These are phyloP conservation scores for Cystobasidiaceae sp. DNA, from an alignment of 1,284 basidiomycete species.

Conservation along the genomic window DNA sequence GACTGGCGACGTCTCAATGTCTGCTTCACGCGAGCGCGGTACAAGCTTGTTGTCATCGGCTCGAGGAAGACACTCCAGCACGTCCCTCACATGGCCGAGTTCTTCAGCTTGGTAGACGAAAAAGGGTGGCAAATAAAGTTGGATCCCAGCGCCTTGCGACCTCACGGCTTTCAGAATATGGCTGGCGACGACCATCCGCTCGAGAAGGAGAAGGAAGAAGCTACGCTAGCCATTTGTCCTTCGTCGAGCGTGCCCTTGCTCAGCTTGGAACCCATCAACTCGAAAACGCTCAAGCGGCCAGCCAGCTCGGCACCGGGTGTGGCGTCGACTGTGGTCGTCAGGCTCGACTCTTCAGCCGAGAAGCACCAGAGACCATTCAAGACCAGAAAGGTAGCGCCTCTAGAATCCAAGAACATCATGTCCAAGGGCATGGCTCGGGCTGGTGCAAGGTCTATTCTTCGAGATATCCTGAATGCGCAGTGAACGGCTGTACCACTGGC, in stretches of 20 bases:
- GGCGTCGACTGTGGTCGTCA: too few species aligned
- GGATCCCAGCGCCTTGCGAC: not conserved
- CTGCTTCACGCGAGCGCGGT: slow-evolving; percentile 84
- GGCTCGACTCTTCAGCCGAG: too few species aligned
- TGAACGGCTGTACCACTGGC: not conserved
- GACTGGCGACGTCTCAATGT: slow-evolving; percentile 97
- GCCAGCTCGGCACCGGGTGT: too few species aligned
- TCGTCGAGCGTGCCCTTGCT: too few species aligned
- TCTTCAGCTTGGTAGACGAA: slow-evolving; percentile 21
- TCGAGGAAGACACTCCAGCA: slow-evolving; percentile 64
- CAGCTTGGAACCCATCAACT: too few species aligned
- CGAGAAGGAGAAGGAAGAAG: not conserved
- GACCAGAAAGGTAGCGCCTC: too few species aligned
- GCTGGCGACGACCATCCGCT: not conserved
- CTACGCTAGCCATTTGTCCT: not conserved
- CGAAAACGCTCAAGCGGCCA: too few species aligned
- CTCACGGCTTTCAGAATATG: not conserved
- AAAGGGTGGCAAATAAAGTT: slow-evolving; percentile 14
- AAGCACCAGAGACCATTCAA: too few species aligned
- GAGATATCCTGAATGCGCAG: slow-evolving; percentile 12
- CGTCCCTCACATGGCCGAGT: slow-evolving; percentile 55
- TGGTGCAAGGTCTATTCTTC: not conserved
- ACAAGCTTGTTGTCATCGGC: slow-evolving; percentile 85
- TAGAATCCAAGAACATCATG: not conserved
- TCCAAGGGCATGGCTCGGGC: not conserved